phyloP scores from a whole-genome alignment of 2,329 filamentous ascomycete genomes.

The Penicillium sp. region DNA sequence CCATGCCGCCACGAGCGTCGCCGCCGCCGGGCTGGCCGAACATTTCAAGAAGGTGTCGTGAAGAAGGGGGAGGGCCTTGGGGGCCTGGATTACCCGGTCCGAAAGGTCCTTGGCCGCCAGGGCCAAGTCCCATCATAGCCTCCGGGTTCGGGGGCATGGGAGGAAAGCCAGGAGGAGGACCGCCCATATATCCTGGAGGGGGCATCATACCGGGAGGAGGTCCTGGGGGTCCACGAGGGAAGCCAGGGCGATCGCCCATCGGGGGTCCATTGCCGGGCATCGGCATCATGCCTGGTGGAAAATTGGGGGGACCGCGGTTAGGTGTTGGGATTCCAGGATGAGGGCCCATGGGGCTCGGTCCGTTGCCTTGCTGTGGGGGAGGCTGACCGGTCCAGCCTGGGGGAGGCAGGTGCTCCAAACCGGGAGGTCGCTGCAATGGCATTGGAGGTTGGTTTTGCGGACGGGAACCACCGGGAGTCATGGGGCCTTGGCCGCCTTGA shows the following conservation, averaged over 20 bases:
- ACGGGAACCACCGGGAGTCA: conserved; percentile 40
- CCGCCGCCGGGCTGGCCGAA: conserved; percentile 44
- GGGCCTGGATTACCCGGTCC: conserved; percentile 41
- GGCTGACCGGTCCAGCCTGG: conserved; percentile 45
- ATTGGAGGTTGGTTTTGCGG: conserved; percentile 39
- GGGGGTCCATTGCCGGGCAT: conserved; percentile 40
- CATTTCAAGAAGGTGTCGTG: conserved; percentile 49
- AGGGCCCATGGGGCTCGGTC: conserved; percentile 38
- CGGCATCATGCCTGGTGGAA: conserved; percentile 40
- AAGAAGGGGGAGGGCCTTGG: conserved; percentile 43
- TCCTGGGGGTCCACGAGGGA: conserved; percentile 44
- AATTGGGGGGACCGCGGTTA: conserved; percentile 40
- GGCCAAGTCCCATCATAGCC: conserved; percentile 42
- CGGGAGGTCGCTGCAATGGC: conserved; percentile 49
- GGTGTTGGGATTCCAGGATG: conserved; percentile 46
- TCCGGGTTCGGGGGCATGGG: conserved; percentile 46
- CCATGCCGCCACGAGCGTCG: conserved; percentile 41
- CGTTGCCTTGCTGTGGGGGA: conserved; percentile 40
- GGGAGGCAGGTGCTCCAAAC: conserved; percentile 47
- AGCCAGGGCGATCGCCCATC: conserved; percentile 42
- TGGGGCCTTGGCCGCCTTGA: conserved; percentile 38
- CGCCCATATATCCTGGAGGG: conserved; percentile 51
- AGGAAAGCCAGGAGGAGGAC: conserved; percentile 44
- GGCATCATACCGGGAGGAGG: conserved; percentile 52
- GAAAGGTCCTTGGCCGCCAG: conserved; percentile 40